Evolutionary conservation across 2,329 filamentous ascomycete species (phyloP).

Genomic region (Mycosphaerella arachidis): DNA sequence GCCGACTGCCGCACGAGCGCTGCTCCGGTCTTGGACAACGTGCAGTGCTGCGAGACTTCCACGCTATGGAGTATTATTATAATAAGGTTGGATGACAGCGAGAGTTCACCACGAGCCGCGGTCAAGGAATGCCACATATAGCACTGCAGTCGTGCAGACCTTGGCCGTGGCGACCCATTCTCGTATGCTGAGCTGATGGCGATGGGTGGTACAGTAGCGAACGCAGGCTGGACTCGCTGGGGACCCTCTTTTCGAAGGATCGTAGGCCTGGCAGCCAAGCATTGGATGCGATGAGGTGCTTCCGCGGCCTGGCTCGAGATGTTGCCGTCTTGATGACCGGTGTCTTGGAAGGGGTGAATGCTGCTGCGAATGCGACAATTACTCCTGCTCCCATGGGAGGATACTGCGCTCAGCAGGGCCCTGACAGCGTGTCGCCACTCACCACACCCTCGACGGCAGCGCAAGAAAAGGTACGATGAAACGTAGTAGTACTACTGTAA

Average conservation of each 20-base stretch:
- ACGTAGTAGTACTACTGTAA: no score
- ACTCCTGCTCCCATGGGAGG: no score
- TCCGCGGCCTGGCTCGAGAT: no score
- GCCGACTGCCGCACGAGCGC: not conserved
- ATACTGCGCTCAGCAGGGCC: not conserved
- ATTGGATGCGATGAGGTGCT: no score
- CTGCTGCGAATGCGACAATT: not conserved
- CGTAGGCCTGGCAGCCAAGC: no score
- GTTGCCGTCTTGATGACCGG: no score
- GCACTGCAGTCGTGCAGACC: not conserved
- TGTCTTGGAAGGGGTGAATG: no score
- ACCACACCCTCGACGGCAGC: not conserved
- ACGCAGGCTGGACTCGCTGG: not conserved
- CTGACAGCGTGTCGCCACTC: not conserved
- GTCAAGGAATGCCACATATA: not conserved
- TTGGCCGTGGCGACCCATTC: not conserved
- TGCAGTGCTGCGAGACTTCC: not conserved
- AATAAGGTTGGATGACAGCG: not conserved
- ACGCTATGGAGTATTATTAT: not conserved
- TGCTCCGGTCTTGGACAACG: not conserved
- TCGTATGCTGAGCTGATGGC: not conserved
- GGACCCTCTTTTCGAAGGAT: not conserved
- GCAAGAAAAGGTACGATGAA: no score
- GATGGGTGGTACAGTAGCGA: not conserved
- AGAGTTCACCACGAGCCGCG: not conserved